A percentile compares a stretch with the other conserved stretches of the same genome.
Evolutionary conservation across 2,329 filamentous ascomycete species (phyloP).

Genomic region (Triangularia setosa): DNA sequence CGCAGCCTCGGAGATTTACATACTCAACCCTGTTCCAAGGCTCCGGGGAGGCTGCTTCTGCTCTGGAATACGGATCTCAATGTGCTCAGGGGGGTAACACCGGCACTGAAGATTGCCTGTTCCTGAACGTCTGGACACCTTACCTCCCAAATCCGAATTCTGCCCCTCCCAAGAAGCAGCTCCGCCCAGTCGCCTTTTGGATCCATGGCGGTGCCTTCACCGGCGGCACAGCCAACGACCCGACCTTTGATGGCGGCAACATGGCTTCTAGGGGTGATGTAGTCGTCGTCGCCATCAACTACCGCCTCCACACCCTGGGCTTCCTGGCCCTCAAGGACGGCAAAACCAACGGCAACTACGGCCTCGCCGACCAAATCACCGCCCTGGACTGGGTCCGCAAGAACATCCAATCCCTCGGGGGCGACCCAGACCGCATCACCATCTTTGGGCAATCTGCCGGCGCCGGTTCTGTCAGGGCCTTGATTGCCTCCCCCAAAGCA

Average conservation of each 20-base stretch:
- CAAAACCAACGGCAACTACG: slow-evolving; percentile 45
- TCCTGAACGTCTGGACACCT: slow-evolving; percentile 44
- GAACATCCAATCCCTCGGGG: slow-evolving; percentile 53
- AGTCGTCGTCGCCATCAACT: slow-evolving; percentile 58
- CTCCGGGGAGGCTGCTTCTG: slow-evolving; percentile 31
- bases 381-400: slow-evolving; percentile 48
- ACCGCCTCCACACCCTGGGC: slow-evolving; percentile 54
- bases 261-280: slow-evolving; percentile 56
- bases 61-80: slow-evolving; percentile 34
- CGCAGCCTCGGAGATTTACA: slow-evolving; percentile 41
- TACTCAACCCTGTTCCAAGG: slow-evolving; percentile 40
- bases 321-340: slow-evolving; percentile 52
- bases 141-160: slow-evolving; percentile 34
- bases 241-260: slow-evolving; percentile 49
- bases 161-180: slow-evolving; percentile 16
- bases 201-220: slow-evolving; percentile 54
- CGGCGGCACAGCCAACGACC: slow-evolving; percentile 39
- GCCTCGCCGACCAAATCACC: slow-evolving; percentile 46
- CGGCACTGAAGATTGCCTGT: slow-evolving; percentile 45
- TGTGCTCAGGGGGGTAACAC: slow-evolving; percentile 37
- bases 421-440: slow-evolving; percentile 52
- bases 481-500: slow-evolving; percentile 46
- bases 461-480: slow-evolving; percentile 46
- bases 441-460: slow-evolving; percentile 55
- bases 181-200: slow-evolving; percentile 38